These are phyloP conservation scores for Penicillium canariense DNA, from an alignment of 495 filamentous ascomycete species.

Conservation along the genomic window DNA sequence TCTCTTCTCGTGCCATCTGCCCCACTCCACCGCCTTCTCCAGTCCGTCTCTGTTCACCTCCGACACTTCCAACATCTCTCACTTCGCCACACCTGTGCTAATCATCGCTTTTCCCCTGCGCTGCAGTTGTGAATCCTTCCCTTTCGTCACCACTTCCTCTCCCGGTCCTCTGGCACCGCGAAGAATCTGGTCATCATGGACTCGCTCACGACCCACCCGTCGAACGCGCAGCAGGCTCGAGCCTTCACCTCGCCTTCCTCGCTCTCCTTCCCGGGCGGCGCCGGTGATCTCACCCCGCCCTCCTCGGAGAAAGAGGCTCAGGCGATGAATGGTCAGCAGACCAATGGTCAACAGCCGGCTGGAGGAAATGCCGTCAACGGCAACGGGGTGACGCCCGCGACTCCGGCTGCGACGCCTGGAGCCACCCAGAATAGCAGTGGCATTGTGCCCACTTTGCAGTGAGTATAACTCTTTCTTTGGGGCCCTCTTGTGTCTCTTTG, in stretches of 20 bases:
- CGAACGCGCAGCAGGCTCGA: constrained; percentile 84
- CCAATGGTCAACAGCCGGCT: constrained; percentile 57
- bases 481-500: constrained; percentile 44
- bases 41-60: neutral
- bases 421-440: constrained; percentile 90
- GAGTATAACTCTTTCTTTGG: constrained; percentile 56
- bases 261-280: constrained; percentile 84
- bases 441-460: constrained; percentile 97
- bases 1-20: constrained; percentile 3
- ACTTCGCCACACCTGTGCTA: neutral
- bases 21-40: constrained; percentile 12
- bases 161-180: neutral
- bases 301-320: constrained; percentile 61
- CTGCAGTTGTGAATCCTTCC: constrained; percentile 12
- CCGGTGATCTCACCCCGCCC: constrained; percentile 76
- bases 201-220: constrained; percentile 82
- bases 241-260: constrained; percentile 87
- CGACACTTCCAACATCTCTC: neutral
- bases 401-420: constrained; percentile 84
- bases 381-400: constrained; percentile 91
- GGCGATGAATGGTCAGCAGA: constrained; percentile 41
- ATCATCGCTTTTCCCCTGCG: neutral
- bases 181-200: constrained; percentile 64
- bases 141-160: constrained; percentile 17
- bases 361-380: constrained; percentile 61